Evolutionary conservation across 148 eudicot species (phyloP), one percentile per base, ranked within the genome.

Genomic region (Drosera capensis): DNA sequence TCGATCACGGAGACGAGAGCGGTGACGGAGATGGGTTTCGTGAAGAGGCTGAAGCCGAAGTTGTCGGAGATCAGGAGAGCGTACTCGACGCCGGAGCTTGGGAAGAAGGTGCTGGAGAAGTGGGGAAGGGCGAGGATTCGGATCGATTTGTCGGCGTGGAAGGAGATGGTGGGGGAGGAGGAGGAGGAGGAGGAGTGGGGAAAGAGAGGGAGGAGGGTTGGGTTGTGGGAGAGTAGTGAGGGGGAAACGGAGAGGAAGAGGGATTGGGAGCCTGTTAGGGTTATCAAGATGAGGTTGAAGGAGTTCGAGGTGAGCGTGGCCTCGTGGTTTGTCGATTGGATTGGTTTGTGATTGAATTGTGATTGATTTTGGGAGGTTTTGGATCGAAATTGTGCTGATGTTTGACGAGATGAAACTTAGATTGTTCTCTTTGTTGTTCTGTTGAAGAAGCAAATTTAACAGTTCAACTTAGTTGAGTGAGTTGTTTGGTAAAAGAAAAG

Each of bases 261-360:
- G 52, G 83, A 75, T 58, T 83, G 96, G 96, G 86, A 83, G 36
- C 92, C 84, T n/a, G 70, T 87, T 60, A 45, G 64, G 51, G 77
- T 66, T 7, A 58, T 80, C 21, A 80, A 80, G 74, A 62, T 62
- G 9, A 53, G 72, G 65, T 50, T 77, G 64, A 70, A 68, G 60
- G 82, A 79, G 48, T 59, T 86, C 20, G 94, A 86, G 62, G 61
- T 50, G 53, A 82, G 67, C 9, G 6, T 28, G 31, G 31, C 9
- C 9, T 28, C 6, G 31, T 28, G 4, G 31, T 4, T 28, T 28
- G 31, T 3, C 9, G 31, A 9, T 28, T 28, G 31, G 6, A 28
- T 28, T 4, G 31, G 31, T 28, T 28, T 9, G 31, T 28, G 31
- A 4, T 28, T 3, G 31, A 28, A 28, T 4, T 28, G 6, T 28